Base-by-base conservation (phyloP, 306 rosid genomes). In the Cucurbita ficifolia region DNA sequence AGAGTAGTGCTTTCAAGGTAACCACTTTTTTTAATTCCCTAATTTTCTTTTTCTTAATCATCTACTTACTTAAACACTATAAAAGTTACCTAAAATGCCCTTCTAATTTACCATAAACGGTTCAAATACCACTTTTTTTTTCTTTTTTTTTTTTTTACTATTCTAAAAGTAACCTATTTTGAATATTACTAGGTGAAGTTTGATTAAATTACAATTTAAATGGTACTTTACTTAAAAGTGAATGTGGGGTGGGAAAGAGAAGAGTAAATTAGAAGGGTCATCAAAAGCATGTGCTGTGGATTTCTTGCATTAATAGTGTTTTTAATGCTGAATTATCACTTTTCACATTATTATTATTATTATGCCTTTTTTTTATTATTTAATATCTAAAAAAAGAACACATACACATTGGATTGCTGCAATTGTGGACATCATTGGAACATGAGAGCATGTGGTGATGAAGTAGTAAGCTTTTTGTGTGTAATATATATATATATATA, bases 391-490 rank as follows among this genome's bases (percentile, higher is more conserved):
- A 60, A 1, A 14, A 59, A 40, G 1, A 52, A 69, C 36, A 50
- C 19, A 29, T 7, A 45, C 56, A 70, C 54, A 43, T 67, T 78
- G 79, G 71, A 65, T 74, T 74, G 79, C 64, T 73, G 63, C 76
- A 62, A 53, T 58, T 76, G 51, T 58, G 77, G 57, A 48, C 56
- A 75, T 75, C 80, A 75, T 82, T 79, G 76, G 88, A 83, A 86
- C 88, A 70, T 87, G 88, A 75, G 78, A 78, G 80, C 93, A 87
- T 79, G 93, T 86, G 97, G 71, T 69, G 24, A 0, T 29, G 12
- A 7, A 19, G 21, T 38, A 19, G 14, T 38, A 7, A 40, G 18
- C 16, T 56, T 56, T 10, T 43, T 18, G 8, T 40, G 29, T 43
- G 10, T 21, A 0, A 52, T 21, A 36, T 42, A 9, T 18, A 4